These are phyloP conservation scores for Bipolaris victoriae DNA, from an alignment of 2,329 filamentous ascomycete genomes.

Conservation along the genomic window DNA sequence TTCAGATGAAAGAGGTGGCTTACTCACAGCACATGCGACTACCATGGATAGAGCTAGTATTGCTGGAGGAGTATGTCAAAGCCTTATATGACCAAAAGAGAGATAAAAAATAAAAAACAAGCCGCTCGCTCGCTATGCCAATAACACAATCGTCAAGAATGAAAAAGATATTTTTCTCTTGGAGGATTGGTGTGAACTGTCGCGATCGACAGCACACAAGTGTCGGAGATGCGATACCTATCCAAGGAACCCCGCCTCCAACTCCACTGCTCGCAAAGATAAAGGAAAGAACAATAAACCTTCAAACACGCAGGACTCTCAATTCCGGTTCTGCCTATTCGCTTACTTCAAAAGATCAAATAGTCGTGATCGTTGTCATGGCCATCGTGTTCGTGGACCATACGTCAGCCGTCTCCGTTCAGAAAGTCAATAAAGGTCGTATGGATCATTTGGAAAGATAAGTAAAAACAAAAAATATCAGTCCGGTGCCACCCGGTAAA, in stretches of 20 bases:
- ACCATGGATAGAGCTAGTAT: background rate
- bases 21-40: slow-evolving; percentile 14
- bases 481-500: slow-evolving; percentile 28
- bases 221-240: slow-evolving; percentile 17
- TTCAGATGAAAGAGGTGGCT: slow-evolving; percentile 15
- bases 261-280: background rate
- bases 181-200: slow-evolving; percentile 1
- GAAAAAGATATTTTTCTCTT: slow-evolving; percentile 17
- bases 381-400: slow-evolving; percentile 32
- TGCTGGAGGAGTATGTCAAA: slow-evolving; percentile 17
- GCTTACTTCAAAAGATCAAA: slow-evolving; percentile 17
- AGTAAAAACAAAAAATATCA: slow-evolving; percentile 11
- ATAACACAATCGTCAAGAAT: slow-evolving; percentile 47
- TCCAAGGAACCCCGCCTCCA: slow-evolving; percentile 9
- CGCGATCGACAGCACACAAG: slow-evolving; percentile 13
- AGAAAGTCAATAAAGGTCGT: slow-evolving; percentile 28
- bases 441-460: slow-evolving; percentile 27
- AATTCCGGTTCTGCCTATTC: slow-evolving; percentile 14
- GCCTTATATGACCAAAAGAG: slow-evolving; percentile 4
- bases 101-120: slow-evolving; percentile 14
- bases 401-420: slow-evolving; percentile 34
- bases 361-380: slow-evolving; percentile 29
- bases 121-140: slow-evolving; percentile 45
- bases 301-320: slow-evolving; percentile 16
- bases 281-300: slow-evolving; percentile 14